Evolutionary conservation across 768 basidiomycete genomes (phyloP), one percentile per base, ranked within the genome.

Genomic region (Psilocybe cubensis): DNA sequence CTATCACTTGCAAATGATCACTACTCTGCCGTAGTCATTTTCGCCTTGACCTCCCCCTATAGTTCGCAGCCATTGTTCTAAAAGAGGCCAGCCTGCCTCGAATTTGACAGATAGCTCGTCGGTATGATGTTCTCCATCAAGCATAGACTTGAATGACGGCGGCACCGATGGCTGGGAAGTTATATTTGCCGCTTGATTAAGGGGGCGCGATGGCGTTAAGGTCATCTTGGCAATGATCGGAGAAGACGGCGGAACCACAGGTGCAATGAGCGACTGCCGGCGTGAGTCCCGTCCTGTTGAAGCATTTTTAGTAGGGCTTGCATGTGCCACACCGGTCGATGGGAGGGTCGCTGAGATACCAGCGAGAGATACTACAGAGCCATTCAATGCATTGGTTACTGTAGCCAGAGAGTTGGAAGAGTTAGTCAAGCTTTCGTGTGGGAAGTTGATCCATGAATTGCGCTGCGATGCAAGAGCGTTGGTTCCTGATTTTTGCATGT

Each of bases 101-200:
- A 96, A 96, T 59, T 70, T 81, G 23, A 91, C 86, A 44, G 90
- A 88, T 42, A 98, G 74, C 73, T 98, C 96, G 67, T 98, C 96
- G 1, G 92, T 89, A 70, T 95, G 90, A 70, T 94, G 95, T 54
- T 88, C 90, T 8, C 96, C 97, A 66, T 98, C 89, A 11, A 98
- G 77, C 57, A 92, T 70, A 2, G 76, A 60, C 24, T 80, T 64
- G 23, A 95, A 63, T 11, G 84, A 83, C 4, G 76, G 74, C 7
- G 91, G 91, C 63, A 80, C 83, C n/a, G 72, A 63, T 23, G 57
- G 68, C 62, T 63, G 70, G 47, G 48, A 59, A 56, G 44, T 68
- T 59, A 20, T 68, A 57, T 46, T 59, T 60, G 44, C 66, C 63
- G 62, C 72, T 73, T 57, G 68, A 20, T 31, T n/a, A 8, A 77